Evolutionary conservation across 1,284 basidiomycete genomes (phyloP).

Genomic region (Ganoderma resinaceum): DNA sequence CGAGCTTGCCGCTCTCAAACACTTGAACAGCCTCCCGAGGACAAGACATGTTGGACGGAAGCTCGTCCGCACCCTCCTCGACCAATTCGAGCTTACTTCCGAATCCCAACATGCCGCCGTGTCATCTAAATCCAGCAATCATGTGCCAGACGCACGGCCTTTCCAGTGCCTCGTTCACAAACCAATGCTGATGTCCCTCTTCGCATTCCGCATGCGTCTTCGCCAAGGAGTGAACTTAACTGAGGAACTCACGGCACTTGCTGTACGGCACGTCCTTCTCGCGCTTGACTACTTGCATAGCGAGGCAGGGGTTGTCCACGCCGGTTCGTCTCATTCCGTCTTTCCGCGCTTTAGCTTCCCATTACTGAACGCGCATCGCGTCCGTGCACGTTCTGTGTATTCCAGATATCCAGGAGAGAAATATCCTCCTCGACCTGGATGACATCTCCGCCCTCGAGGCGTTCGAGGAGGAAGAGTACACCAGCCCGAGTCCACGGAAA

Average conservation of each 20-base stretch:
- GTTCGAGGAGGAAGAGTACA: too few species aligned
- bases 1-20: constrained; percentile 6
- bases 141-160: too few species aligned
- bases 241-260: constrained; percentile 8
- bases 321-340: constrained; percentile 21
- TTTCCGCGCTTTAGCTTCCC: too few species aligned
- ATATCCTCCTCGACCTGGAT: too few species aligned
- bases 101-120: too few species aligned
- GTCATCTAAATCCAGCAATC: not conserved
- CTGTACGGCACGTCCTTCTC: constrained; percentile 26
- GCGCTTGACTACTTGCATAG: constrained; percentile 34
- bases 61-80: constrained; percentile 24
- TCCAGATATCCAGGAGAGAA: constrained; percentile 22
- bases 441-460: too few species aligned
- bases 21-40: constrained; percentile 9
- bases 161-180: too few species aligned
- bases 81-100: constrained; percentile 20
- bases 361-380: too few species aligned
- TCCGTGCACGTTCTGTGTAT: not conserved
- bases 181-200: constrained; percentile 31
- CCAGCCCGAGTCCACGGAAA: too few species aligned
- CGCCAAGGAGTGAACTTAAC: constrained; percentile 12
- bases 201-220: too few species aligned
- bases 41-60: constrained; percentile 4
- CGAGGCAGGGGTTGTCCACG: constrained; percentile 34